Percentiles rank a stretch among this genome's conserved stretches.
Evolutionary conservation across 108 stramenopile genomes (phyloP).

Genomic region (Aurantiochytrium sp.): DNA sequence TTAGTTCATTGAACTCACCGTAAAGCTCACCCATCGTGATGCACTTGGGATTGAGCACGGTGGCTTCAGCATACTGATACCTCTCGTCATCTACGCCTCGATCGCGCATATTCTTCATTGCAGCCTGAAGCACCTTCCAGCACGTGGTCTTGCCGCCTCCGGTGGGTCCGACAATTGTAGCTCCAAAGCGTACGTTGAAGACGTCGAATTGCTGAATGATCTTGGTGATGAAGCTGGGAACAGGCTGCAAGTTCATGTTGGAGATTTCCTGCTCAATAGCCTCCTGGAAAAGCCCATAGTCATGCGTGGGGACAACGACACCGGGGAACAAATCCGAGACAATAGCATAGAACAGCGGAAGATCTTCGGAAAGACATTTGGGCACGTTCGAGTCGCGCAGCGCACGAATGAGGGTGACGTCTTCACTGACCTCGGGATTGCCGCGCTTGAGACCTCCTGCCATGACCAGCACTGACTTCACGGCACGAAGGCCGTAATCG

Average conservation of each 20-base stretch:
- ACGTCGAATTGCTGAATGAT: constrained; percentile 63
- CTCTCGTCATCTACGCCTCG: constrained; percentile 33
- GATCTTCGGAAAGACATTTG: constrained; percentile 59
- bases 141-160: constrained; percentile 58
- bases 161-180: constrained; percentile 57
- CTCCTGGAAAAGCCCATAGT: constrained; percentile 52
- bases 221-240: constrained; percentile 53
- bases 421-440: constrained; percentile 47
- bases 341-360: constrained; percentile 56
- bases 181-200: constrained; percentile 64
- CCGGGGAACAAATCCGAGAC: constrained; percentile 57
- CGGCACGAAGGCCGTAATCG: constrained; percentile 59
- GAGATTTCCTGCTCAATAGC: constrained; percentile 21
- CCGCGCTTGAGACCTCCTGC: constrained; percentile 39
- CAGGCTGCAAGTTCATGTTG: constrained; percentile 23
- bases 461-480: constrained; percentile 54
- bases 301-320: constrained; percentile 44
- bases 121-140: constrained; percentile 45
- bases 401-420: constrained; percentile 53
- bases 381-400: constrained; percentile 57
- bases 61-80: constrained; percentile 44
- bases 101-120: constrained; percentile 47
- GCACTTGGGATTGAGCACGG: constrained; percentile 61
- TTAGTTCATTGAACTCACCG: constrained; percentile 55
- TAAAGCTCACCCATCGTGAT: constrained; percentile 70